These are phyloP conservation scores for Striga hermonthica DNA, from an alignment of 305 asterid species.

Conservation along the genomic window DNA sequence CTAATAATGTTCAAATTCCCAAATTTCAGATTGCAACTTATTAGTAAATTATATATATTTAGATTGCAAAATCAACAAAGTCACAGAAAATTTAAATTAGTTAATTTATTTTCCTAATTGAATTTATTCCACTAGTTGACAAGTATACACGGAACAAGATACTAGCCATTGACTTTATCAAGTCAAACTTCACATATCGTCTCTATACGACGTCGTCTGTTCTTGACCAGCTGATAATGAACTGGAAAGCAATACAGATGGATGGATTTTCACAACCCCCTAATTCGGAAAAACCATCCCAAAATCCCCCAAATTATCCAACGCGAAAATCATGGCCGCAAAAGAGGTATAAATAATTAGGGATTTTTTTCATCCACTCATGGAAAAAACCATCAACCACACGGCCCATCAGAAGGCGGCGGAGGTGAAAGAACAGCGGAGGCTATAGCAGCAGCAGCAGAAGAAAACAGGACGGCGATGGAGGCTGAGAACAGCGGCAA, in stretches of 20 bases:
- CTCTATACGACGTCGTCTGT: constrained; percentile 34
- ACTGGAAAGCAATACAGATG: constrained; percentile 22
- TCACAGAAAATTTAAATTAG: too few relatives aligned
- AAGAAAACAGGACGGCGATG: constrained; percentile 34
- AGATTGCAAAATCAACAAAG: too few relatives aligned
- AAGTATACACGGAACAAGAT: too few relatives aligned
- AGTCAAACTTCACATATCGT: background rate
- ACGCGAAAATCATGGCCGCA: background rate
- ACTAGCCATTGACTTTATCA: too few relatives aligned
- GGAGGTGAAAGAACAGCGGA: constrained; percentile 28
- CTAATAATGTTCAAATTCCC: too few relatives aligned
- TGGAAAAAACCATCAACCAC: constrained; percentile 38
- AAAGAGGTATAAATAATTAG: constrained; percentile 16
- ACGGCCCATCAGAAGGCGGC: constrained; percentile 29
- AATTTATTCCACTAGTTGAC: too few relatives aligned
- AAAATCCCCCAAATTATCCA: constrained; percentile 29
- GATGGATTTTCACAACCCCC: constrained; percentile 1
- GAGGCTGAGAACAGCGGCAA: constrained; percentile 33
- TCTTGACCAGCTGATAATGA: constrained; percentile 20
- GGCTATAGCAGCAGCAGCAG: constrained; percentile 21
- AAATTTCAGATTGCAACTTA: too few relatives aligned
- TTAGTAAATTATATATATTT: too few relatives aligned
- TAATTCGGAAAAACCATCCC: constrained; percentile 27
- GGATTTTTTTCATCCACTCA: background rate
- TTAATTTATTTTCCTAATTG: too few relatives aligned